Percentiles rank a stretch among this genome's conserved stretches.
Conservation (phyloP, 2,329 filamentous ascomycete species). For the Hortaea sp. region DNA sequence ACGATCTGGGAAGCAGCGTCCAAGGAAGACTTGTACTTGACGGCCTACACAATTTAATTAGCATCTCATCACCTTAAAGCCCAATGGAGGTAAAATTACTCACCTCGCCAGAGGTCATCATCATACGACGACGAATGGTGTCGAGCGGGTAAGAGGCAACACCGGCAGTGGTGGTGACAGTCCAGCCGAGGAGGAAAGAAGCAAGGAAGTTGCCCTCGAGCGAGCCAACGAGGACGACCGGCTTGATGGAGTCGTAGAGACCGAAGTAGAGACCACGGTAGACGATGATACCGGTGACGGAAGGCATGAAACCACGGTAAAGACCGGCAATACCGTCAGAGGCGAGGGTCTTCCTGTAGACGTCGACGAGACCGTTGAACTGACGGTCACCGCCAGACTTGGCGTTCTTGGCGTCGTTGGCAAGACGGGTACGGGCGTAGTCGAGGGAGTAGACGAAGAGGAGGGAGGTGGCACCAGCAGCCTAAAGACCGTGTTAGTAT, state of each 20-base stretch:
- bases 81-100: constrained; percentile 19
- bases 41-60: constrained; percentile 53
- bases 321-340: constrained; percentile 98
- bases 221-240: constrained; percentile 79
- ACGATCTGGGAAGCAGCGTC: constrained; percentile 95
- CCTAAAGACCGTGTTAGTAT: constrained; percentile 37
- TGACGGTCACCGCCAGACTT: constrained; percentile 96
- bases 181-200: constrained; percentile 97
- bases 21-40: constrained; percentile 98
- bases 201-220: constrained; percentile 99
- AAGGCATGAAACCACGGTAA: constrained; percentile 99
- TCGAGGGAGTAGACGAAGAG: constrained; percentile 99
- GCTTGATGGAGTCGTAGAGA: constrained; percentile 99
- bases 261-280: constrained; percentile 99
- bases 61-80: constrained; percentile 23
- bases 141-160: constrained; percentile 99
- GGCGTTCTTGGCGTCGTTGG: constrained; percentile 99
- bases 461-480: constrained; percentile 98
- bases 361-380: constrained; percentile 99
- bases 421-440: constrained; percentile 99
- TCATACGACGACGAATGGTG: constrained; percentile 99
- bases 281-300: constrained; percentile 96
- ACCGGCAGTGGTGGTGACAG: constrained; percentile 99
- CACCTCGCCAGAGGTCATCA: constrained; percentile 87
- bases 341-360: constrained; percentile 99